Conservation (phyloP, 2,329 filamentous ascomycete species). For the Westerdykella ornata region DNA sequence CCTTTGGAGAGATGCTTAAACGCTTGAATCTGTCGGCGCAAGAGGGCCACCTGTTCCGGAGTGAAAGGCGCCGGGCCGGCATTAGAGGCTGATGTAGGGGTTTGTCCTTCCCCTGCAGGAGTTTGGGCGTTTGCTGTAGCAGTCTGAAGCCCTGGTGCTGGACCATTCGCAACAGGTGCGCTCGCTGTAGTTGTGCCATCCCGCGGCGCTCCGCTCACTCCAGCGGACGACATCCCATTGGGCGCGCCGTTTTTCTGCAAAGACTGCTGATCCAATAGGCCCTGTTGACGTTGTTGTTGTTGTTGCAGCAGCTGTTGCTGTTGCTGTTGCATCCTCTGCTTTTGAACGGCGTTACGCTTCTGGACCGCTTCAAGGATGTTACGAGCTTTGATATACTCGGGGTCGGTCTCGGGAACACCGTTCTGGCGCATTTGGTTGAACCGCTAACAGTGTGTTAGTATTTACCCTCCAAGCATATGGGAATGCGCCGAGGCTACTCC, state of each 20-base stretch:
- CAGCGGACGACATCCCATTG: slow-evolving; percentile 45
- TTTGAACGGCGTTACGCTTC: slow-evolving; percentile 52
- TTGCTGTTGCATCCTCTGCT: slow-evolving; percentile 39
- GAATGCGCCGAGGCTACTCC: slow-evolving; percentile 2
- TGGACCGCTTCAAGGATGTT: slow-evolving; percentile 68
- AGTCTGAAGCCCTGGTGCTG: slow-evolving; percentile 20
- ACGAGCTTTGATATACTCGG: slow-evolving; percentile 78
- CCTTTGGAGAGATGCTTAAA: slow-evolving; percentile 91
- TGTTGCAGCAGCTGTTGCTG: slow-evolving; percentile 51
- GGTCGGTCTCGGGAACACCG: slow-evolving; percentile 73
- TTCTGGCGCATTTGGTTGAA: slow-evolving; percentile 82
- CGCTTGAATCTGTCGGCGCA: slow-evolving; percentile 81
- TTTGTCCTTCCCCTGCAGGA: slow-evolving; percentile 27
- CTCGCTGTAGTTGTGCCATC: slow-evolving; percentile 21
- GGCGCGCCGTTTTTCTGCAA: slow-evolving; percentile 47
- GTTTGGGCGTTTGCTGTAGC: slow-evolving; percentile 19
- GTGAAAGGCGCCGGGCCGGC: slow-evolving; percentile 19
- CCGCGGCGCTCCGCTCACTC: slow-evolving; percentile 2
- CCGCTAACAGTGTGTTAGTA: slow-evolving; percentile 56
- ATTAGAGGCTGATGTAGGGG: slow-evolving; percentile 25
- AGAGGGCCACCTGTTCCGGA: slow-evolving; percentile 67
- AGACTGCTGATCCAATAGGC: slow-evolving; percentile 42
- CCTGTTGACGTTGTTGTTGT: slow-evolving; percentile 49
- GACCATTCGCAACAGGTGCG: slow-evolving; percentile 16
- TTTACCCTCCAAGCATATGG: neutral